Base-by-base conservation (phyloP, 495 filamentous ascomycete genomes). In the Aspergillus nanangensis region DNA sequence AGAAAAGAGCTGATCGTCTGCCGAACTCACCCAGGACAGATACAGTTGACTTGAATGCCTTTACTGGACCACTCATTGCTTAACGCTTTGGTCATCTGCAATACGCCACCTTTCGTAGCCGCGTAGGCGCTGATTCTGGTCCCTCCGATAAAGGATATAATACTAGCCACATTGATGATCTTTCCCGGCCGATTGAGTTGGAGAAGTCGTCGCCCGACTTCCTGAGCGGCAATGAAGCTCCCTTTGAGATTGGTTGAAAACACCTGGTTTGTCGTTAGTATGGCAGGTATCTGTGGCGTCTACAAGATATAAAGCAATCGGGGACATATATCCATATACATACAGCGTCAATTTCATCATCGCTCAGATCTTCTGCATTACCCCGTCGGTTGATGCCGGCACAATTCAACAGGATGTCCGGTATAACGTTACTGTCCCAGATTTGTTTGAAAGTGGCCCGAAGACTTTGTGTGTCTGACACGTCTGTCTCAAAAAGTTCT, bases 261-360 rank as follows among this genome's bases (percentile, higher is more conserved):
- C 25, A 29, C 25, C 25, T 29, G 11, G n/a, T n/a, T n/a, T 29
- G 25, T 7, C 25, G 11, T 29, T 11, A 29, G n/a, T n/a, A n/a
- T n/a, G n/a, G n/a, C n/a, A n/a, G n/a, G n/a, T n/a, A n/a, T n/a
- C n/a, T n/a, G n/a, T n/a, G n/a, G n/a, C n/a, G n/a, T n/a, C n/a
- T n/a, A n/a, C n/a, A n/a, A n/a, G n/a, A n/a, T n/a, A n/a, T n/a
- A n/a, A n/a, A n/a, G n/a, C n/a, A n/a, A n/a, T n/a, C n/a, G n/a
- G n/a, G n/a, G n/a, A n/a, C n/a, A n/a, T n/a, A n/a, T n/a, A n/a
- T n/a, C n/a, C n/a, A n/a, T n/a, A n/a, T n/a, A n/a, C n/a, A n/a
- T 33, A 44, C 41, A 1, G 21, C 13, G 20, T 44, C 25, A 33
- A 44, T 44, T 31, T 21, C 18, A n/a, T 44, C 25, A 33, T 44